Conservation (phyloP, 805 yeast genomes). For the Teunomyces tritomae region DNA sequence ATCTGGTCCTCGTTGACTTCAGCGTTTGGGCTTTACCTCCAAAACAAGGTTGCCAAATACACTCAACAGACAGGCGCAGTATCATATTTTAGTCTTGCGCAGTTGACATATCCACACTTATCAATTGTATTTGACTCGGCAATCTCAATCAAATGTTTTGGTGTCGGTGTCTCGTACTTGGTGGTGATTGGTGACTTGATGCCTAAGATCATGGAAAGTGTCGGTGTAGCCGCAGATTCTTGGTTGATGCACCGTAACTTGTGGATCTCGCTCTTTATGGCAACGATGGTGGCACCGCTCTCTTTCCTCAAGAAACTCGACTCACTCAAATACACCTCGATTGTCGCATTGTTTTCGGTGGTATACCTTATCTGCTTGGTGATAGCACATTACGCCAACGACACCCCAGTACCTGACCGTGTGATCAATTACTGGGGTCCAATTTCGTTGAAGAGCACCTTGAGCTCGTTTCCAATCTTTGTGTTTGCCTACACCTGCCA, state of each 20-base stretch:
- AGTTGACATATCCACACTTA: constrained; percentile 66
- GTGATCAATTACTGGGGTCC: constrained; percentile 38
- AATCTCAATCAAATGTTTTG: constrained; percentile 75
- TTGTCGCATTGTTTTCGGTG: constrained; percentile 67
- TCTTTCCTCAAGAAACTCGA: constrained; percentile 62
- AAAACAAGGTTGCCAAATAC: constrained; percentile 57
- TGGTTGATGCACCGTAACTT: constrained; percentile 40
- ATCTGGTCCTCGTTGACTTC: constrained; percentile 63
- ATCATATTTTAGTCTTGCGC: constrained; percentile 44
- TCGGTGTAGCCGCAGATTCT: constrained; percentile 23
- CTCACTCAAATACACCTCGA: constrained; percentile 65
- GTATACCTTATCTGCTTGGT: constrained; percentile 59
- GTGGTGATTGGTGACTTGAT: constrained; percentile 76
- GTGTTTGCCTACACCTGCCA: constrained; percentile 82
- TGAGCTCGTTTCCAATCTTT: constrained; percentile 69
- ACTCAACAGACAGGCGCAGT: constrained; percentile 42
- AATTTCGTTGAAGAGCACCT: constrained; percentile 34
- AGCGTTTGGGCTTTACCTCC: constrained; percentile 64
- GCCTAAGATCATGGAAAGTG: constrained; percentile 52
- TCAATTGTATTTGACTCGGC: constrained; percentile 72
- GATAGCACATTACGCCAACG: constrained; percentile 44
- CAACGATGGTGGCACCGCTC: constrained; percentile 58
- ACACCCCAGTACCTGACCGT: constrained; percentile 13
- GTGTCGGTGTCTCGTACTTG: constrained; percentile 68
- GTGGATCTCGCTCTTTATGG: constrained; percentile 53